Percentiles rank a stretch among this genome's conserved stretches.
phyloP scores from a whole-genome alignment of 345 rosid species.

The Eucalyptus polybractea region DNA sequence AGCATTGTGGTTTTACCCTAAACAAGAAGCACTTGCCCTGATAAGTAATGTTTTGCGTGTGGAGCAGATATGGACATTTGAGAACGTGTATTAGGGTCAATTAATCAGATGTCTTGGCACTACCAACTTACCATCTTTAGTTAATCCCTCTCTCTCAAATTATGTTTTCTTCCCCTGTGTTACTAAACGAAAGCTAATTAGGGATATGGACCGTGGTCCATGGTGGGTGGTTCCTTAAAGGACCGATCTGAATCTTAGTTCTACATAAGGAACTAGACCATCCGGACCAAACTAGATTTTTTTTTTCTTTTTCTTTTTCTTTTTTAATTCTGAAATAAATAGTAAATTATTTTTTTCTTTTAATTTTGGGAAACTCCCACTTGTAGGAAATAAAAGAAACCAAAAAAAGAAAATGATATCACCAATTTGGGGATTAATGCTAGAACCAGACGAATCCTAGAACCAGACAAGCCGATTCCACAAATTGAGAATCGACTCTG shows the following conservation, averaged over 20 bases:
- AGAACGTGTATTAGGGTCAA: background rate
- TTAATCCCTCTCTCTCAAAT: background rate
- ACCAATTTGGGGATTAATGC: rapidly evolving
- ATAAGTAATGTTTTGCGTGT: background rate
- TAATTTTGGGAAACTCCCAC: background rate
- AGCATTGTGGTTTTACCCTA: background rate
- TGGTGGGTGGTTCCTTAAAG: background rate
- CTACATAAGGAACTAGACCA: background rate
- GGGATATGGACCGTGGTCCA: background rate
- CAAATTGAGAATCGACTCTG: background rate
- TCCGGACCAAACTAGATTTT: rapidly evolving
- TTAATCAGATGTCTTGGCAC: background rate
- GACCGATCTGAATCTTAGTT: rapidly evolving
- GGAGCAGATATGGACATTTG: background rate
- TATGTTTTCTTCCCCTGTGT: background rate
- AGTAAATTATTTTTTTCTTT: background rate
- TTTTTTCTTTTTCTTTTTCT: rapidly evolving
- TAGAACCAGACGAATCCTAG: too few species aligned
- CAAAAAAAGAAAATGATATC: background rate
- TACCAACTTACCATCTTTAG: background rate
- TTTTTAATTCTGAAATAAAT: background rate
- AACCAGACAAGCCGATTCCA: rapidly evolving
- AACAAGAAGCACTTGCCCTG: background rate
- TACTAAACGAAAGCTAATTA: background rate
- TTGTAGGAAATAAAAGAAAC: background rate